Percentiles rank a stretch among this genome's conserved stretches.
These are phyloP conservation scores for Chamaecyparis obtusa DNA, from an alignment of 75 land plant genomes.

Conservation along the genomic window DNA sequence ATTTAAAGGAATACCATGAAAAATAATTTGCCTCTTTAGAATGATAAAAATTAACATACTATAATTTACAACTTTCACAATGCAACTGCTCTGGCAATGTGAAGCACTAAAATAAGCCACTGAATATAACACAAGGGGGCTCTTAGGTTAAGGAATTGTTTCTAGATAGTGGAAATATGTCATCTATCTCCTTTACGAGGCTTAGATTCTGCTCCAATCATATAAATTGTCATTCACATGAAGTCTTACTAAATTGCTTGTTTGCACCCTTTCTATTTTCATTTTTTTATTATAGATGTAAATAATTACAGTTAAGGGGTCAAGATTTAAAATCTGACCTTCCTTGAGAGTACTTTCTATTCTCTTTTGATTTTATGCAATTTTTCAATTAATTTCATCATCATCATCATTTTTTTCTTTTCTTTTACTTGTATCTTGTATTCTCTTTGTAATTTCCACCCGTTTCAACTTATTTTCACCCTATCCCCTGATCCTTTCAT, in stretches of 20 bases:
- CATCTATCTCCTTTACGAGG: neutral
- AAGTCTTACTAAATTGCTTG: neutral
- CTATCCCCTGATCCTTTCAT: no score
- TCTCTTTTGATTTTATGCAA: no score
- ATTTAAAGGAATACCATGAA: neutral
- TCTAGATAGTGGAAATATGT: neutral
- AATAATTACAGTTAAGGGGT: no score
- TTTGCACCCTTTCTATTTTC: neutral
- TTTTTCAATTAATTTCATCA: no score
- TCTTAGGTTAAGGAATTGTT: neutral
- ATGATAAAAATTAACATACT: neutral
- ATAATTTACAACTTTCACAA: neutral
- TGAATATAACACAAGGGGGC: neutral
- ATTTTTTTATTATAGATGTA: no score
- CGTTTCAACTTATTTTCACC: no score
- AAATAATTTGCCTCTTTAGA: neutral
- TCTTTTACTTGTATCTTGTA: no score
- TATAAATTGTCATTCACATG: neutral
- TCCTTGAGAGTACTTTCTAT: no score
- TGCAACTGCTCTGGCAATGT: neutral
- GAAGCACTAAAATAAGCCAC: neutral
- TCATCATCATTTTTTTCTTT: no score
- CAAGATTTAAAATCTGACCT: no score
- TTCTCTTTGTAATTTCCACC: no score
- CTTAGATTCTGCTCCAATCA: neutral